These are phyloP conservation scores for Lasiosphaeria miniovina DNA, from an alignment of 495 filamentous ascomycete species.

Conservation along the genomic window DNA sequence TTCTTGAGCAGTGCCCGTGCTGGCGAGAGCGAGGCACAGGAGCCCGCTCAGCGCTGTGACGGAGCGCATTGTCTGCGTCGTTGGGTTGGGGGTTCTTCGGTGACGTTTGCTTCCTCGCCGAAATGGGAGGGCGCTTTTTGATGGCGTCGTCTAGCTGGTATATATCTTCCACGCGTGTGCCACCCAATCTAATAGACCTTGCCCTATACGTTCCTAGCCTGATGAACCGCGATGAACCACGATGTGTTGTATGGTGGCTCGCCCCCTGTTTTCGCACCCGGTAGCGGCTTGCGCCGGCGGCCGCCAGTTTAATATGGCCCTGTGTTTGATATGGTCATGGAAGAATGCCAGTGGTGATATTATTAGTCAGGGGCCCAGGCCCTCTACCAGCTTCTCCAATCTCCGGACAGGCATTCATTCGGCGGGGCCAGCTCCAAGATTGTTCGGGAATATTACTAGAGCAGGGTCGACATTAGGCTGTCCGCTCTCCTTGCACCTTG, in stretches of 20 bases:
- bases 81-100: neutral
- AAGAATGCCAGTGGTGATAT: neutral
- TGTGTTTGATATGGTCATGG: neutral
- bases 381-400: neutral
- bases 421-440: neutral
- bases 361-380: neutral
- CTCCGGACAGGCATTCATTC: neutral
- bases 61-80: constrained; percentile 10
- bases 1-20: constrained; percentile 12
- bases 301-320: neutral
- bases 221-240: no score
- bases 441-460: neutral
- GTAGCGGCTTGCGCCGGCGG: neutral
- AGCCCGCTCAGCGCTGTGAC: constrained; percentile 3
- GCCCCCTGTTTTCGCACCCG: neutral
- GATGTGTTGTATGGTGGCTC: neutral
- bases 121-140: neutral
- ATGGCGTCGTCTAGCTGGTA: neutral
- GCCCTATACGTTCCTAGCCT: no score
- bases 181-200: no score
- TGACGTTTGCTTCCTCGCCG: neutral
- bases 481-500: no score
- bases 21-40: constrained; percentile 18
- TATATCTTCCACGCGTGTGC: neutral
- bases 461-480: no score